phyloP scores from a whole-genome alignment of 2,329 filamentous ascomycete genomes.

The Colletotrichum sp. region DNA sequence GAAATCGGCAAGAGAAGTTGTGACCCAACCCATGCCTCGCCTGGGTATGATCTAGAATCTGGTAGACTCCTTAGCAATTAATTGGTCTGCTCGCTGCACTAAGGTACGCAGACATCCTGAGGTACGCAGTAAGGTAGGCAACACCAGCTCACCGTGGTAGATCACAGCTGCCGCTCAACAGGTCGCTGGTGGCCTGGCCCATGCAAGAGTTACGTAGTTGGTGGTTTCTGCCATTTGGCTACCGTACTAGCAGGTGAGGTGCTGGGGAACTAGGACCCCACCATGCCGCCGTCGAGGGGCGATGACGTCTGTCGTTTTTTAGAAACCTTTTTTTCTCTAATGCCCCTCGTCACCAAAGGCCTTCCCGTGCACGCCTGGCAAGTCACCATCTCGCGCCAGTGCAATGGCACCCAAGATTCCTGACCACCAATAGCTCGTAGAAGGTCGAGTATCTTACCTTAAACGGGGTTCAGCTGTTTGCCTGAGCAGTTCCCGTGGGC shows the following conservation, averaged over 20 bases:
- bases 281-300: conserved; percentile 6
- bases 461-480: background rate
- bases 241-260: background rate
- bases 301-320: conserved; percentile 13
- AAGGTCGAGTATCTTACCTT: background rate
- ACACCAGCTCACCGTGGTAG: background rate
- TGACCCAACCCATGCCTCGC: background rate
- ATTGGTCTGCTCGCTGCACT: background rate
- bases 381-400: background rate
- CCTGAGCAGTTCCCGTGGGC: background rate
- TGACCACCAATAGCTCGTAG: background rate
- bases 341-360: background rate
- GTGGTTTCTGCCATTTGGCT: background rate
- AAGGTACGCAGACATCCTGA: background rate
- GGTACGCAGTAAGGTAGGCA: background rate
- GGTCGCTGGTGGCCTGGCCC: background rate
- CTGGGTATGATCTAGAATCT: background rate
- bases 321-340: background rate
- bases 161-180: background rate
- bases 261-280: background rate
- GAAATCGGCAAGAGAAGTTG: background rate
- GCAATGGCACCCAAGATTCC: background rate
- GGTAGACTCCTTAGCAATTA: conserved; percentile 14
- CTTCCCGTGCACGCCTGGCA: background rate
- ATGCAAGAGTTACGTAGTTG: conserved; percentile 19